Base-by-base conservation (phyloP, 148 eudicot genomes). In the Persicaria maculosa region DNA sequence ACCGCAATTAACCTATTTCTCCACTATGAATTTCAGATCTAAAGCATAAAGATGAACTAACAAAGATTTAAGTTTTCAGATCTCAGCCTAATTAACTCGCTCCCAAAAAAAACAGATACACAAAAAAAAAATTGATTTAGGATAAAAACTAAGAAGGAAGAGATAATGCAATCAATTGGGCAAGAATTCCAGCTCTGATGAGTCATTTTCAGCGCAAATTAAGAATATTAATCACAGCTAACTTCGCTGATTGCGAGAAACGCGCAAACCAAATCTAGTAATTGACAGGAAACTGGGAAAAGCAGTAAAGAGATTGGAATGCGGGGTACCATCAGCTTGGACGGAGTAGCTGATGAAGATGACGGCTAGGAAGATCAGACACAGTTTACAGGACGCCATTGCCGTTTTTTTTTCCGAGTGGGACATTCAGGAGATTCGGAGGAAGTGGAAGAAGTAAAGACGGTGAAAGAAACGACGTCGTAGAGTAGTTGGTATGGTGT, bases 401-500 rank as follows among this genome's bases (percentile, higher is more conserved):
- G 70, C 43, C 19, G 0, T 40, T 36, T 65, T 40, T 40, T 65
- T 65, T 4, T 31, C 12, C 12, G 68, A 22, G 4, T 25, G 15
- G 68, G 68, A n/a, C 1, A 31, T 11, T 9, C 8, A 20, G 69
- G 69, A 64, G 45, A 64, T 11, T 64, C 45, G 19, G 31, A 55
- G 17, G 61, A 19, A 55, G 6, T 4, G 22, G 7, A 57, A 57
- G 19, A 16, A 65, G 70, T 65, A 46, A 36, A 58, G 17, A 36
- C 36, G 69, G 69, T 65, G 70, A 40, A 12, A 14, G 70, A 65
- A 40, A 65, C 70, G 46, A 65, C 70, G 45, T 65, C 46, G 70
- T 65, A 65, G 40, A 25, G 55, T 12, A 52, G 17, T 52, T 52
- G 55, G 55, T 52, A 6, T 52, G 9, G 8, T 59, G 43, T 59